Conservation (phyloP, 768 basidiomycete genomes). For the Cubamyces lactineus region DNA sequence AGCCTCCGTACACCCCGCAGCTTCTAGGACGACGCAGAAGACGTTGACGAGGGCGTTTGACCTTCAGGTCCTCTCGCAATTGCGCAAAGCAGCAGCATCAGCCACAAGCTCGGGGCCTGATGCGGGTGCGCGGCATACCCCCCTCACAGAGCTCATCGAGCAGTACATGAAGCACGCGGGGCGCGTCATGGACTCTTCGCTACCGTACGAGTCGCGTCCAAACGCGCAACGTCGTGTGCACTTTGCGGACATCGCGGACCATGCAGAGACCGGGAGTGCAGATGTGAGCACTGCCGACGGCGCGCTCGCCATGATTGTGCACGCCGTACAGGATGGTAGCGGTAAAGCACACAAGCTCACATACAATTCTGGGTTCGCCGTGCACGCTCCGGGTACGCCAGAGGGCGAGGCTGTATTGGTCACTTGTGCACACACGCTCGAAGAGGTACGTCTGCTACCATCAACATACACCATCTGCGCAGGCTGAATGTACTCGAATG, state of each 20-base stretch:
- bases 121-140: neutral
- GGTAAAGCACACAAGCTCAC: constrained; percentile 47
- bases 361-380: constrained; percentile 60
- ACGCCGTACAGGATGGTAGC: constrained; percentile 43
- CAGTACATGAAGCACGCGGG: constrained; percentile 49
- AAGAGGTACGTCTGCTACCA: constrained; percentile 48
- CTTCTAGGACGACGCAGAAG: neutral
- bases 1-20: neutral
- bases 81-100: constrained; percentile 15
- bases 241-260: constrained; percentile 23
- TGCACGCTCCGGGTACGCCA: constrained; percentile 38
- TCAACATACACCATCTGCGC: neutral
- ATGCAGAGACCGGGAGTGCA: neutral
- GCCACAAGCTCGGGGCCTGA: neutral
- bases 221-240: constrained; percentile 34
- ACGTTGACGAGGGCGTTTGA: constrained; percentile 23
- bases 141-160: constrained; percentile 41
- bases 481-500: constrained; percentile 6
- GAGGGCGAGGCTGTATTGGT: constrained; percentile 44
- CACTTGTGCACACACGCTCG: constrained; percentile 66
- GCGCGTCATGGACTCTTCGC: constrained; percentile 42
- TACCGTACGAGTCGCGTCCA: constrained; percentile 59
- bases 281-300: constrained; percentile 29
- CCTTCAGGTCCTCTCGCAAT: constrained; percentile 28
- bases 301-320: constrained; percentile 54